A percentile compares a stretch with the other conserved stretches of the same genome.
Evolutionary conservation across 768 basidiomycete genomes (phyloP).

Genomic region (Pleurotus salmoneostramineus): DNA sequence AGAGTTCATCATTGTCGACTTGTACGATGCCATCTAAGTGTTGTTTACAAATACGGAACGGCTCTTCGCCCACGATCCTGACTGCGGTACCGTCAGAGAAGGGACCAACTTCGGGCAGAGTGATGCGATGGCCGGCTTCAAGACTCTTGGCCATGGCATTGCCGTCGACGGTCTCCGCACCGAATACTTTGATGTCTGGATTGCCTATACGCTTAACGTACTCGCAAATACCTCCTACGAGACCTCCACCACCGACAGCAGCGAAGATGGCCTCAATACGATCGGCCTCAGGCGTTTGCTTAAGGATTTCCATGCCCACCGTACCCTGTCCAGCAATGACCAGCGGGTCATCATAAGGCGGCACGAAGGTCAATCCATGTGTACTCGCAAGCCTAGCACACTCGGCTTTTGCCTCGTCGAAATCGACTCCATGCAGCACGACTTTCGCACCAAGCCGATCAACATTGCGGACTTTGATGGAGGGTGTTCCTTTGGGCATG

Average conservation of each 20-base stretch:
- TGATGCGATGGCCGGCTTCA: conserved; percentile 75
- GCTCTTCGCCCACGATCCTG: conserved; percentile 90
- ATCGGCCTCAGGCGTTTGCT: conserved; percentile 78
- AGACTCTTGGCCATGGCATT: conserved; percentile 92
- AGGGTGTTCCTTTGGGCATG: conserved; percentile 93
- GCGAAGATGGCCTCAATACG: conserved; percentile 82
- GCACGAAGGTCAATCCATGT: conserved; percentile 85
- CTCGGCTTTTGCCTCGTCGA: conserved; percentile 94
- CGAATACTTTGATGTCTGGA: conserved; percentile 76
- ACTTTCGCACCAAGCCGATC: conserved; percentile 94
- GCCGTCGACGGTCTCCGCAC: conserved; percentile 93
- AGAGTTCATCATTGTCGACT: conserved; percentile 94
- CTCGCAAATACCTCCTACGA: conserved; percentile 85
- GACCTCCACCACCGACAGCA: conserved; percentile 91
- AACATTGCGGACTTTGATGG: conserved; percentile 95
- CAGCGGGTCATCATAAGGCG: conserved; percentile 95
- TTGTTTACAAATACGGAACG: conserved; percentile 87
- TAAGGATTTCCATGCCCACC: conserved; percentile 89
- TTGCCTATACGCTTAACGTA: conserved; percentile 92
- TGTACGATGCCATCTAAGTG: conserved; percentile 80
- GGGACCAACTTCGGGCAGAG: conserved; percentile 86
- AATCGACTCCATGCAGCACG: conserved; percentile 86
- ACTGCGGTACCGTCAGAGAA: conserved; percentile 99
- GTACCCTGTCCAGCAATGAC: conserved; percentile 98
- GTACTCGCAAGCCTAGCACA: conserved; percentile 78